These are phyloP conservation scores for Aspergillus baeticus DNA, from an alignment of 495 filamentous ascomycete genomes.

Conservation along the genomic window DNA sequence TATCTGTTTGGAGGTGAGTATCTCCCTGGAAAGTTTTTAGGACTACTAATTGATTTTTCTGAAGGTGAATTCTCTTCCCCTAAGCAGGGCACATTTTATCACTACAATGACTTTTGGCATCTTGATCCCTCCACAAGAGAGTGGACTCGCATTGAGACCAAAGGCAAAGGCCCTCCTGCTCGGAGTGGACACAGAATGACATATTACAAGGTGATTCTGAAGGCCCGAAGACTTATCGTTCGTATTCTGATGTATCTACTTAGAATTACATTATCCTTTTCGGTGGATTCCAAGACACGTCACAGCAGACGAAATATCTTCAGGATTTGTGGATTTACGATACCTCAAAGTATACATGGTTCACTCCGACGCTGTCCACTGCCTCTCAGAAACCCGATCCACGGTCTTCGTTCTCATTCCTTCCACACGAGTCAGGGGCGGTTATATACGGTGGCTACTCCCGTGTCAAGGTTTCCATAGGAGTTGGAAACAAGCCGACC, in stretches of 20 bases:
- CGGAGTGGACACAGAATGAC: slow-evolving; percentile 94
- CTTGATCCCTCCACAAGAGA: slow-evolving; percentile 78
- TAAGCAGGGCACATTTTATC: slow-evolving; percentile 98
- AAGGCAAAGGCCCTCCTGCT: slow-evolving; percentile 85
- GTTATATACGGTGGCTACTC: slow-evolving; percentile 93
- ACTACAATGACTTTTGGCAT: slow-evolving; percentile 98
- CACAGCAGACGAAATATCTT: slow-evolving; percentile 88
- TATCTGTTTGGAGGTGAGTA: slow-evolving; percentile 87
- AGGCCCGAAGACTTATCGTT: slow-evolving; percentile 35
- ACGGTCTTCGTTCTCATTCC: slow-evolving; percentile 82
- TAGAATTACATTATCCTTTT: slow-evolving; percentile 71
- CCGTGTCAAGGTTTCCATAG: slow-evolving; percentile 67
- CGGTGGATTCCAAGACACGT: slow-evolving; percentile 94
- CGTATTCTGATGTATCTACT: neutral
- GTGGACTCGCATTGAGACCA: slow-evolving; percentile 85
- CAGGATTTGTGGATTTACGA: slow-evolving; percentile 69
- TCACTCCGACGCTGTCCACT: slow-evolving; percentile 65
- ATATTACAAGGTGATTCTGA: slow-evolving; percentile 68
- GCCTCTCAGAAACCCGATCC: slow-evolving; percentile 85
- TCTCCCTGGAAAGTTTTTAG: too few species aligned
- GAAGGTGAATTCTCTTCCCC: slow-evolving; percentile 66
- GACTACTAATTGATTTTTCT: too few species aligned
- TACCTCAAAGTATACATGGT: slow-evolving; percentile 72
- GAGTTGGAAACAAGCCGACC: slow-evolving; percentile 52
- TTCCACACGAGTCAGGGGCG: slow-evolving; percentile 86